Base-by-base conservation (phyloP, 2,329 filamentous ascomycete species). In the Fusarium domesticum region DNA sequence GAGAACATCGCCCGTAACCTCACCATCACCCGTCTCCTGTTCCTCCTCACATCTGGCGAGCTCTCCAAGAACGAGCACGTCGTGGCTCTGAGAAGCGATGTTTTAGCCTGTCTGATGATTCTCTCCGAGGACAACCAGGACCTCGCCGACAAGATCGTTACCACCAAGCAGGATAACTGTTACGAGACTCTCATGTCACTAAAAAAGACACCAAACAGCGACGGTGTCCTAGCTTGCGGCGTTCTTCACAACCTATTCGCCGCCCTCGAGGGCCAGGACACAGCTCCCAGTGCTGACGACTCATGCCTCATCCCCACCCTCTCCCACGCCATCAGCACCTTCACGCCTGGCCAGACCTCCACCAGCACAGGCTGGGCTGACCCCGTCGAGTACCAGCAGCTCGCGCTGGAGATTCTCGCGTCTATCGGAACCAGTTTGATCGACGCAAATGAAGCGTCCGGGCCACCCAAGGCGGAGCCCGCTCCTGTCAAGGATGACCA, bases 231-330 rank as follows among this genome's bases (percentile, higher is more conserved):
- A 7, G 74, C 80, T 6, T 84, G 80, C 39, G 77, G 78, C 12
- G 70, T 83, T 17, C 70, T 85, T 11, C 82, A 85, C 61, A 84
- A 84, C 50, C 64, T 85, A 28, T 84, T 81, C 58, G 64, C 73
- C 6, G 67, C 72, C 3, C 70, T 69, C 0, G 47, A 60, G 4
- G 53, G 46, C 4, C 50, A 61, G n/a, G 57, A 56, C 1, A 43
- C 55, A 1, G 43, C 56, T 2, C 54, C 59, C 32, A 60, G 66
- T 4, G 48, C 58, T 7, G 64, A 68, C 38, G 64, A 70, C 40
- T 63, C 67, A 1, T 40, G 58, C 10, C 53, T 70, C 4, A 61
- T 70, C 19, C 64, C 66, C 5, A 68, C 66, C 1, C 66, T 70
- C n/a, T 53, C 64, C 16, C 64, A 64, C 36, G 56, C 58, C 15